Evolutionary conservation across 1,284 basidiomycete species (phyloP), one percentile per base, ranked within the genome.

Genomic region (Apiotrichum gracile): DNA sequence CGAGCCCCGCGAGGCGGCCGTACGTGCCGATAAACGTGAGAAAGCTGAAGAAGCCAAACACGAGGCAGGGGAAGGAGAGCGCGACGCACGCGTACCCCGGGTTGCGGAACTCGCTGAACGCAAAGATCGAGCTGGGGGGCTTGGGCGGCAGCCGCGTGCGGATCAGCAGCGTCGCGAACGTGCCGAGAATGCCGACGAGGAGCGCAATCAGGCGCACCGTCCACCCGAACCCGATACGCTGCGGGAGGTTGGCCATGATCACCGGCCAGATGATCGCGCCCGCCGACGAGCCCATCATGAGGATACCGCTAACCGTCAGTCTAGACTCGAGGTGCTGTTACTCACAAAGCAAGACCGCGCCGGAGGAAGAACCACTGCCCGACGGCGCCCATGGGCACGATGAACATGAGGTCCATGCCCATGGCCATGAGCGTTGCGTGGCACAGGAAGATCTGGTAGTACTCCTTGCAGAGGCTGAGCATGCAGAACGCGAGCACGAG

Each of bases 241-340:
- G 54, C 4, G 69, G 68, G 6, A 66, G 57, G 49, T 71, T 68
- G 27, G 69, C 68, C 29, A 68, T 54, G 34, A 73, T 60, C 6
- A 66, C 46, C 8, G 69, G 70, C 69, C 69, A 73, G 22, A 67
- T 49, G 31, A 68, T 63, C 0, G 70, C 64, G 12, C 70, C 70
- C 5, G 60, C 42, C 7, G 64, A 66, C 17, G 64, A 63, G 27
- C 70, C 69, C 19, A 57, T 64, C 55, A 67, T 55, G 45, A 53
- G 39, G 40, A 55, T 31, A 17, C 49, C 51, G 34, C 44, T 45
- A 12, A 6, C 7, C 3, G 21, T 45, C 5, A 17, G 39, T 25
- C 14, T 25, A 14, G 33, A 19, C 10, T 16, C 5, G n/a, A 19
- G 19, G 5, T 12, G 39, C 8, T 16, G 33, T 5, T n/a, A 45